Conservation (phyloP, 2,329 filamentous ascomycete species). For the Aspergillus ochraceus region DNA sequence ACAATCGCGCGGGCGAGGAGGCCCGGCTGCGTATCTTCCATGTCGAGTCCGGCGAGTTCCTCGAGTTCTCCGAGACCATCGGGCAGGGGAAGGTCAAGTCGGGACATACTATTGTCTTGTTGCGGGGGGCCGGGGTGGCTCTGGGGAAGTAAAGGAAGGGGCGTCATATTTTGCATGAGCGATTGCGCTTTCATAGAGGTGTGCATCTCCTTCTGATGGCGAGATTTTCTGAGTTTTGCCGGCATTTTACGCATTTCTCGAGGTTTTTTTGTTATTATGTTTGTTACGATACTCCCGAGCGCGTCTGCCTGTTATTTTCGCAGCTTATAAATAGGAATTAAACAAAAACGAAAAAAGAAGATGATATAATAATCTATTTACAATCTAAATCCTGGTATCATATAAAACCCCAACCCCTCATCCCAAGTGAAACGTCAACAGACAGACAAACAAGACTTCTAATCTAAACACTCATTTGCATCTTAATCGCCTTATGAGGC, state of each 20-base stretch:
- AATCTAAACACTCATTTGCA: slow-evolving; percentile 95
- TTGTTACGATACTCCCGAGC: neutral
- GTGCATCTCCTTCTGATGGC: too few relatives aligned
- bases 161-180: slow-evolving; percentile 4
- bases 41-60: slow-evolving; percentile 80
- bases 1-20: slow-evolving; percentile 53
- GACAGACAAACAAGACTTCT: slow-evolving; percentile 16
- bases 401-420: slow-evolving; percentile 10
- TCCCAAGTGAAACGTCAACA: neutral
- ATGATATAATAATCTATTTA: neutral
- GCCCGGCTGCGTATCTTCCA: slow-evolving; percentile 86
- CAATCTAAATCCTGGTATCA: slow-evolving; percentile 21
- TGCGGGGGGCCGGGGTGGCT: slow-evolving; percentile 81
- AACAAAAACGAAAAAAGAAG: neutral
- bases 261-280: too few relatives aligned
- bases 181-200: too few relatives aligned
- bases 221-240: too few relatives aligned
- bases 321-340: neutral
- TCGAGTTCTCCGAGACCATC: slow-evolving; percentile 87
- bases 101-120: slow-evolving; percentile 85
- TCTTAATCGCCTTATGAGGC: slow-evolving; percentile 86
- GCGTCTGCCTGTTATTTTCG: neutral
- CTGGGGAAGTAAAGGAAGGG: slow-evolving; percentile 58
- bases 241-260: too few relatives aligned
- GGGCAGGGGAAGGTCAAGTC: slow-evolving; percentile 66